phyloP scores from a whole-genome alignment of 257 asterid species.

The Craterostigma plantagineum region DNA sequence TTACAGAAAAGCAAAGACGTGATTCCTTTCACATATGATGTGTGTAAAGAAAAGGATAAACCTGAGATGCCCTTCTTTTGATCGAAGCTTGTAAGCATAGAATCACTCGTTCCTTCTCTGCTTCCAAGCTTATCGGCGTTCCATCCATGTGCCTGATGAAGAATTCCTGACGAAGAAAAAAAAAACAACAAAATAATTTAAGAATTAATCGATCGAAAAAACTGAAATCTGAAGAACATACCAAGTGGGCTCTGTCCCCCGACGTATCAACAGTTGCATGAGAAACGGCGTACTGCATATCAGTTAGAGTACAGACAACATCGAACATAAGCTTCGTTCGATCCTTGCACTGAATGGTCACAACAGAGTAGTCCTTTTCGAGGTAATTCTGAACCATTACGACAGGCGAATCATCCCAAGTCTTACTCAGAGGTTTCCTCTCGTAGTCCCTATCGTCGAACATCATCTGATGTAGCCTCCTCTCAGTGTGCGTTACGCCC shows the following conservation, averaged over 20 bases:
- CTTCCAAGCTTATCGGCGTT: constrained; percentile 69
- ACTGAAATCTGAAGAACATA: constrained; percentile 9
- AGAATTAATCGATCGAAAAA: neutral
- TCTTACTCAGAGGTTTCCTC: constrained; percentile 23
- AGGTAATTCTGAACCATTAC: constrained; percentile 63
- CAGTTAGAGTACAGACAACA: constrained; percentile 79
- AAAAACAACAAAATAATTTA: neutral
- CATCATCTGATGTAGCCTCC: constrained; percentile 99
- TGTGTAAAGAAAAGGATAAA: constrained; percentile 1
- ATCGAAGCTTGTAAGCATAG: constrained; percentile 67
- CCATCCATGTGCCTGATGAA: constrained; percentile 72
- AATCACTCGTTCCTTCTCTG: constrained; percentile 72
- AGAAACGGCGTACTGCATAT: constrained; percentile 77
- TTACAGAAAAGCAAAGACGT: too few species aligned
- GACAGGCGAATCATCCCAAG: constrained; percentile 20
- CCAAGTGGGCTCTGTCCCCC: constrained; percentile 52
- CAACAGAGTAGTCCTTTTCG: constrained; percentile 77
- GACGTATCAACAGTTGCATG: constrained; percentile 73
- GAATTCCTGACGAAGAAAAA: constrained; percentile 44
- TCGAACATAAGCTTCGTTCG: constrained; percentile 80
- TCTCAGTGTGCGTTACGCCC: constrained; percentile 65
- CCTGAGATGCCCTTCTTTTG: constrained; percentile 72
- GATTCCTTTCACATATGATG: too few species aligned
- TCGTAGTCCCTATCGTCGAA: constrained; percentile 85
- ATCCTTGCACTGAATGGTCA: constrained; percentile 66